Conservation (phyloP, 1,284 basidiomycete species). For the Laetiporus sulphureus region DNA sequence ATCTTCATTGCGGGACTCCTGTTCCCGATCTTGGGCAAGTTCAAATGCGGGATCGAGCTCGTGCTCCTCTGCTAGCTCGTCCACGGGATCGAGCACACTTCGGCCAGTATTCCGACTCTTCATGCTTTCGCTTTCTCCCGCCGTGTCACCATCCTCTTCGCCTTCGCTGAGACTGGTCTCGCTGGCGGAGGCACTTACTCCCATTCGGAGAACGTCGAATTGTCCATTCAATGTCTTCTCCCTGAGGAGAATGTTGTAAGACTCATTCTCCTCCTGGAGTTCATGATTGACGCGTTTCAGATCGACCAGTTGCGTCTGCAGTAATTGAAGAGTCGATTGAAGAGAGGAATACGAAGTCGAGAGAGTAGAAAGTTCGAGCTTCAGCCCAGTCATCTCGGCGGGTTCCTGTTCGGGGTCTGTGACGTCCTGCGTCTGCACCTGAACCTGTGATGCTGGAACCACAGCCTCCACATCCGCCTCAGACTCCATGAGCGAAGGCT, state of each 20-base stretch:
- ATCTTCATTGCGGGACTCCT: constrained; percentile 20
- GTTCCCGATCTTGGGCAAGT: constrained; percentile 18
- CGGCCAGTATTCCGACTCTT: constrained; percentile 43
- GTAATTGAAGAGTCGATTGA: constrained; percentile 67
- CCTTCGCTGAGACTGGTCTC: constrained; percentile 39
- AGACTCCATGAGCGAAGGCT: too few relatives aligned
- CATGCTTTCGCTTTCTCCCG: constrained; percentile 28
- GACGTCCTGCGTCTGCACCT: constrained; percentile 33
- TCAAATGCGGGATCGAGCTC: constrained; percentile 29
- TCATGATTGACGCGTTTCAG: constrained; percentile 76
- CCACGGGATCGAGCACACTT: constrained; percentile 38
- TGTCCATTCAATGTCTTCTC: constrained; percentile 86
- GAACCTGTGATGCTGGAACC: constrained; percentile 18
- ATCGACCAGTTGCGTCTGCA: constrained; percentile 72
- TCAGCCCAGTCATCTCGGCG: constrained; percentile 76
- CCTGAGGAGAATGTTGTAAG: constrained; percentile 85
- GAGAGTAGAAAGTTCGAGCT: constrained; percentile 72
- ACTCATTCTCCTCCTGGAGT: constrained; percentile 89
- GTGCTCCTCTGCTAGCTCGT: constrained; percentile 27
- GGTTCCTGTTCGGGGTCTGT: constrained; percentile 66
- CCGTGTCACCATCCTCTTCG: constrained; percentile 40
- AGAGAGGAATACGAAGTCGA: constrained; percentile 74
- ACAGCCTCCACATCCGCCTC: constrained; percentile 35
- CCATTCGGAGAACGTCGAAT: constrained; percentile 68
- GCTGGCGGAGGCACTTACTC: constrained; percentile 35